phyloP scores from a whole-genome alignment of 2,329 filamentous ascomycete species.

The Sporothrix euskadiensis region DNA sequence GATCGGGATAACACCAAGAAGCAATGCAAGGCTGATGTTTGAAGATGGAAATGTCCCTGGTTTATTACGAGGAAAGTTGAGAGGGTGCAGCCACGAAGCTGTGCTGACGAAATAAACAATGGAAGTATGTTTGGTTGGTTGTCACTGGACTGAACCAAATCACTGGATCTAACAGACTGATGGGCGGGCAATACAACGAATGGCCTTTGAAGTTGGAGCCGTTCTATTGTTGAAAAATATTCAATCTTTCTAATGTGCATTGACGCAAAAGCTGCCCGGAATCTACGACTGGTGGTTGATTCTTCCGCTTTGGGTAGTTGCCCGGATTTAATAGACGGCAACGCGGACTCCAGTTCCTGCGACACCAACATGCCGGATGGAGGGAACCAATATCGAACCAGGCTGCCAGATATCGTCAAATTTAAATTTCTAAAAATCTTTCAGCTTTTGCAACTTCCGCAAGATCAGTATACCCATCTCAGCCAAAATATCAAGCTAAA shows the following conservation, averaged over 20 bases:
- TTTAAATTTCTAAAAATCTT: background rate
- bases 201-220: background rate
- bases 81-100: background rate
- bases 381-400: background rate
- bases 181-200: background rate
- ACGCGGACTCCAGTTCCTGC: slow-evolving; percentile 1
- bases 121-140: background rate
- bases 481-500: background rate
- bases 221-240: background rate
- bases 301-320: background rate
- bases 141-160: background rate
- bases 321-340: slow-evolving; percentile 2
- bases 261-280: background rate
- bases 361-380: background rate
- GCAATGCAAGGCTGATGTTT: background rate
- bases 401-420: background rate
- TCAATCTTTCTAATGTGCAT: background rate
- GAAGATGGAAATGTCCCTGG: no score
- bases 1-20: background rate
- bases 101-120: background rate
- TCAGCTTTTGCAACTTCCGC: background rate
- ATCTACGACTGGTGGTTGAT: background rate
- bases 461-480: background rate
- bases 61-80: background rate
- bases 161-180: background rate